phyloP scores from a whole-genome alignment of 257 asterid species.

The Rubia yunnanensis region DNA sequence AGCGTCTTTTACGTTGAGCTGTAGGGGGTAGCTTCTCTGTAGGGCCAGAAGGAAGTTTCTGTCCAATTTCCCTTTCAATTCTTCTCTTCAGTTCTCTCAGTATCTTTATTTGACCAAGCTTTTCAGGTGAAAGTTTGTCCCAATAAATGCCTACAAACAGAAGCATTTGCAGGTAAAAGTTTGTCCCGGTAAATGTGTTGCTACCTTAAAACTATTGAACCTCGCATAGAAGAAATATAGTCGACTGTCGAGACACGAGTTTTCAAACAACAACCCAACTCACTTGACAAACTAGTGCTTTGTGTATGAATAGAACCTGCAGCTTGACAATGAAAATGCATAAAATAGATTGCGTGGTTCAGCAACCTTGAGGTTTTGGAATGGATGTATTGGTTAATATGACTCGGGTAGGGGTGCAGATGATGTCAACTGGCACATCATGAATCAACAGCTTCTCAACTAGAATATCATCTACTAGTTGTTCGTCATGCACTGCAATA shows the following conservation, averaged over 20 bases:
- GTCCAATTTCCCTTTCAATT: slow-evolving; percentile 65
- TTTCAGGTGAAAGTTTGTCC: slow-evolving; percentile 90
- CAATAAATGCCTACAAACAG: slow-evolving; percentile 64
- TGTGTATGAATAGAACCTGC: not conserved
- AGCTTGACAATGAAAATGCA: not conserved
- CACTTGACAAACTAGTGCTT: too few species aligned
- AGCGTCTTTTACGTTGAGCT: slow-evolving; percentile 36
- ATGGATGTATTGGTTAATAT: slow-evolving; percentile 70
- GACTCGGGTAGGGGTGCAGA: slow-evolving; percentile 80
- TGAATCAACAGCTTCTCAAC: slow-evolving; percentile 65
- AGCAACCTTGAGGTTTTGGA: slow-evolving; percentile 90
- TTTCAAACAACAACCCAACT: not conserved
- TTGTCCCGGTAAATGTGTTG: slow-evolving; percentile 40
- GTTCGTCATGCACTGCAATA: slow-evolving; percentile 74
- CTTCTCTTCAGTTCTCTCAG: slow-evolving; percentile 67
- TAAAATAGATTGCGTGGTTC: not conserved
- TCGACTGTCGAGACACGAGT: not conserved
- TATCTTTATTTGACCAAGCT: slow-evolving; percentile 71
- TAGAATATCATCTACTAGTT: slow-evolving; percentile 76
- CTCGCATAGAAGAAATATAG: not conserved
- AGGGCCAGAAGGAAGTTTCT: slow-evolving; percentile 70
- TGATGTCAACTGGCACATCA: slow-evolving; percentile 88
- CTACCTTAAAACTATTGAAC: not conserved
- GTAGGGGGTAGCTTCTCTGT: slow-evolving; percentile 86
- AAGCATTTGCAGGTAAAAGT: slow-evolving; percentile 20